Conservation (phyloP, 495 filamentous ascomycete species). For the Annulohypoxylon maeteangense region DNA sequence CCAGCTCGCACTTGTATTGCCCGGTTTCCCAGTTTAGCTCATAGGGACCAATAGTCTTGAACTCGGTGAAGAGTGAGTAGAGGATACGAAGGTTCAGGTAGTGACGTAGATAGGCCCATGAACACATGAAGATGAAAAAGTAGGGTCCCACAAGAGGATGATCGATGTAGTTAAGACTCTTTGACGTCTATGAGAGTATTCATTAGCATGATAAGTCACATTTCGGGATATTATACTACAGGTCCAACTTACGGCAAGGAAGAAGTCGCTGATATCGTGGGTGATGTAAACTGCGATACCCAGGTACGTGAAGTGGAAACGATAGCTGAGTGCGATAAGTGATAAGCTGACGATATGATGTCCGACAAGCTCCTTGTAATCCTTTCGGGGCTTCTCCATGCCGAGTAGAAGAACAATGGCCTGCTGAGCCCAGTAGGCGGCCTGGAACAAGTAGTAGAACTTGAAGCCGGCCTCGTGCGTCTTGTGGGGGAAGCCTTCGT, state of each 20-base stretch:
- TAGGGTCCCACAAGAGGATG: constrained; percentile 79
- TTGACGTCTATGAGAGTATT: constrained; percentile 73
- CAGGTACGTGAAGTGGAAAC: constrained; percentile 98
- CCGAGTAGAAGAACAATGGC: constrained; percentile 87
- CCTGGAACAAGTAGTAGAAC: constrained; percentile 96
- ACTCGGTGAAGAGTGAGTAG: constrained; percentile 84
- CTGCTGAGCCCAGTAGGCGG: constrained; percentile 96
- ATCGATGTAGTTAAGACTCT: constrained; percentile 93
- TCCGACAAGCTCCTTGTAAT: constrained; percentile 93
- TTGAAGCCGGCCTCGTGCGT: constrained; percentile 90
- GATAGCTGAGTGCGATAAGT: constrained; percentile 90
- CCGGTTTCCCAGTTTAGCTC: constrained; percentile 85
- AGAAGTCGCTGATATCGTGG: constrained; percentile 95
- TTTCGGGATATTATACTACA: not conserved
- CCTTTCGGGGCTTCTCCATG: constrained; percentile 95
- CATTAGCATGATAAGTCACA: constrained; percentile 9
- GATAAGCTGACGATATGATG: constrained; percentile 93
- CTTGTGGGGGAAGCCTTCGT: constrained; percentile 88
- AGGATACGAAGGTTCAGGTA: constrained; percentile 90
- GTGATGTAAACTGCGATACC: constrained; percentile 98
- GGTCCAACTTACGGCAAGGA: constrained; percentile 80
- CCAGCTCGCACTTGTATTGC: constrained; percentile 84
- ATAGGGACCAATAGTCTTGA: constrained; percentile 88
- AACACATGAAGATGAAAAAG: constrained; percentile 81
- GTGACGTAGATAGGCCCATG: constrained; percentile 95